phyloP scores from a whole-genome alignment of 1,139 yeast species.

The Hyphopichia khmerensis region DNA sequence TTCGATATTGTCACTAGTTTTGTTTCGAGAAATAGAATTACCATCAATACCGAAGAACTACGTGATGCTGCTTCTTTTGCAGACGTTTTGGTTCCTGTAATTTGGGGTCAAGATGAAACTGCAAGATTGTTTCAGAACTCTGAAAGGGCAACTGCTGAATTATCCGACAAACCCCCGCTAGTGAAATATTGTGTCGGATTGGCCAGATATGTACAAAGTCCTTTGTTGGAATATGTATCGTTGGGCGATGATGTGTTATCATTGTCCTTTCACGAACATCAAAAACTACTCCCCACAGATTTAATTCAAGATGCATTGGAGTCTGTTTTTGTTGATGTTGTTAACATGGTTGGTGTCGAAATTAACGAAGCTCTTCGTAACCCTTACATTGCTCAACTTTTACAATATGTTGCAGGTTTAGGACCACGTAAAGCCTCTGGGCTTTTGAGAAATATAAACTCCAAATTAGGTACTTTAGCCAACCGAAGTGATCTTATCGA shows the following conservation, averaged over 20 bases:
- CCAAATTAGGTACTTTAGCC: slow-evolving; percentile 61
- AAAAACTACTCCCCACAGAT: slow-evolving; percentile 67
- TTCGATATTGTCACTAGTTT: slow-evolving; percentile 58
- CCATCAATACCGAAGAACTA: slow-evolving; percentile 52
- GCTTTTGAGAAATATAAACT: slow-evolving; percentile 75
- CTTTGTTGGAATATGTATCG: slow-evolving; percentile 83
- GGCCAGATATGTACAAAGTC: slow-evolving; percentile 89
- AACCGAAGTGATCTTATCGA: slow-evolving; percentile 80
- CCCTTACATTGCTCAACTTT: slow-evolving; percentile 63
- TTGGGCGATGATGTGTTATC: slow-evolving; percentile 73
- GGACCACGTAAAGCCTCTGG: slow-evolving; percentile 97
- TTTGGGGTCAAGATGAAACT: slow-evolving; percentile 92
- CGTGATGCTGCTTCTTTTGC: slow-evolving; percentile 36
- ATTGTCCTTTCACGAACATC: slow-evolving; percentile 73
- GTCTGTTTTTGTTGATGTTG: slow-evolving; percentile 83
- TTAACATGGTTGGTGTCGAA: slow-evolving; percentile 89
- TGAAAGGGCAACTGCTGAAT: slow-evolving; percentile 70
- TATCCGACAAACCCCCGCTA: slow-evolving; percentile 82
- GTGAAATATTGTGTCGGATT: slow-evolving; percentile 86
- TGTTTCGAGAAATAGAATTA: slow-evolving; percentile 55
- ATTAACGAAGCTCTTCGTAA: slow-evolving; percentile 86
- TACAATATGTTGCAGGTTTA: slow-evolving; percentile 83
- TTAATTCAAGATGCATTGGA: slow-evolving; percentile 66
- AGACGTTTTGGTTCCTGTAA: slow-evolving; percentile 49
- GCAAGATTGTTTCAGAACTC: slow-evolving; percentile 88